These are phyloP conservation scores for Macaranga tanarius DNA, from an alignment of 441 rosid genomes.

Conservation along the genomic window DNA sequence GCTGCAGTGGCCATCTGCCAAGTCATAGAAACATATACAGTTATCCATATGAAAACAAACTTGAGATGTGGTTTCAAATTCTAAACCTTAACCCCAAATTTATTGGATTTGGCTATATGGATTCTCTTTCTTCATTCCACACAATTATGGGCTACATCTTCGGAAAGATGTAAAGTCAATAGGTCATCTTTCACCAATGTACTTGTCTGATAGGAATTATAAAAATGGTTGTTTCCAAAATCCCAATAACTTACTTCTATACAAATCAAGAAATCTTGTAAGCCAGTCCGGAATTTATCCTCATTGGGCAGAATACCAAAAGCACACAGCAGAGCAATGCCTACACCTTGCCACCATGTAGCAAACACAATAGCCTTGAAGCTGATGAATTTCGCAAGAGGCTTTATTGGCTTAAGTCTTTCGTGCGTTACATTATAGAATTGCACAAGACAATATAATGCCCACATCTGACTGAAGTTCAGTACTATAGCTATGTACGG, in stretches of 20 bases:
- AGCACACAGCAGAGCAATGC: conserved; percentile 60
- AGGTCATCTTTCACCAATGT: too few relatives aligned
- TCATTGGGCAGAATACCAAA: conserved; percentile 58
- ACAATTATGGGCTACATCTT: too few relatives aligned
- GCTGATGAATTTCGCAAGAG: conserved; percentile 84
- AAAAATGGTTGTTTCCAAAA: background rate
- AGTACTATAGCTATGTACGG: conserved; percentile 67
- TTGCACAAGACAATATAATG: conserved; percentile 81
- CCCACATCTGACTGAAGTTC: conserved; percentile 99
- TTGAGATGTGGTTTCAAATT: background rate
- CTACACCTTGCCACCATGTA: conserved; percentile 97
- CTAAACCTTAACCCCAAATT: too few relatives aligned
- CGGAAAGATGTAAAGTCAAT: too few relatives aligned
- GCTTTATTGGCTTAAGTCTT: conserved; percentile 68
- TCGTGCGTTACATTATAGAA: conserved; percentile 78
- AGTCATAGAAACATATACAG: conserved; percentile 4
- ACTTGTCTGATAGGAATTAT: background rate
- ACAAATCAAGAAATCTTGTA: conserved; percentile 84
- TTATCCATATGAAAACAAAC: background rate
- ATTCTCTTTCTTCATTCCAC: too few relatives aligned
- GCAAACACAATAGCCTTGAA: conserved; percentile 93
- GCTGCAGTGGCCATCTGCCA: conserved; percentile 88
- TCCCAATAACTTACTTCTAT: conserved; percentile 58
- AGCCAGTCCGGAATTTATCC: conserved; percentile 49
- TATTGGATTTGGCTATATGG: too few relatives aligned